Evolutionary conservation across 1,284 basidiomycete species (phyloP), one percentile per base, ranked within the genome.

Genomic region (Singerocomus rubriflavus): DNA sequence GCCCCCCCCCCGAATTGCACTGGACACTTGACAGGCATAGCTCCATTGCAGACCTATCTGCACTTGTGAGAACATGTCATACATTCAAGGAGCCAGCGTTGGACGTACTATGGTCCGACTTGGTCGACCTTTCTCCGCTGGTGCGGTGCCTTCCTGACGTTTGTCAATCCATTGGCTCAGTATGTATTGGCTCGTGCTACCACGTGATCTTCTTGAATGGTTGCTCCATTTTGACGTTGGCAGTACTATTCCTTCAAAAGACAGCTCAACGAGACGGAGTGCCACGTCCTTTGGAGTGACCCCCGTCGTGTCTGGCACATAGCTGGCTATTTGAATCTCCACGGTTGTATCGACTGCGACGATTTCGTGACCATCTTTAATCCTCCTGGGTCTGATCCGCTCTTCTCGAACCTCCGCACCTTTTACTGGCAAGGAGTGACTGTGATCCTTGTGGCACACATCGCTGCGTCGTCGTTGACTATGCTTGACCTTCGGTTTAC

Each of bases 51-150:
- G 49, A 16, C 21, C 25, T 57, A 17, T 35, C 36, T n/a, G 43
- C 33, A 11, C 36, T 57, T 3, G 39, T 52, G 16, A 39, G 52
- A 13, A 58, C 56, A 0, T 57, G 55, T 25, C 44, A 25, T 5
- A 12, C 41, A 2, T 57, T 57, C 33, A 57, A 48, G 42, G 52
- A 48, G 6, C 45, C 42, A 10, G 56, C 52, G 0, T 27, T 57
- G 33, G 39, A 57, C 13, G 42, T 55, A 3, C 48, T 57, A 9
- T 57, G 55, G 55, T 45, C 50, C 6, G 51, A 54, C 11, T 21
- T 54, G 38, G 31, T 17, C 8, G 43, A 58, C 9, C 33, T 48
- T n/a, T n/a, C 46, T 3, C 53, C 56, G 8, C 35, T 57, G 14
- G 16, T 31, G 5, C 35, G 33, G 25, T 54, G 55, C 33, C 50